Percentiles rank a stretch among this genome's conserved stretches.
These are phyloP conservation scores for Neophaeococcomyces aloes DNA, from an alignment of 2,329 filamentous ascomycete species.

Conservation along the genomic window DNA sequence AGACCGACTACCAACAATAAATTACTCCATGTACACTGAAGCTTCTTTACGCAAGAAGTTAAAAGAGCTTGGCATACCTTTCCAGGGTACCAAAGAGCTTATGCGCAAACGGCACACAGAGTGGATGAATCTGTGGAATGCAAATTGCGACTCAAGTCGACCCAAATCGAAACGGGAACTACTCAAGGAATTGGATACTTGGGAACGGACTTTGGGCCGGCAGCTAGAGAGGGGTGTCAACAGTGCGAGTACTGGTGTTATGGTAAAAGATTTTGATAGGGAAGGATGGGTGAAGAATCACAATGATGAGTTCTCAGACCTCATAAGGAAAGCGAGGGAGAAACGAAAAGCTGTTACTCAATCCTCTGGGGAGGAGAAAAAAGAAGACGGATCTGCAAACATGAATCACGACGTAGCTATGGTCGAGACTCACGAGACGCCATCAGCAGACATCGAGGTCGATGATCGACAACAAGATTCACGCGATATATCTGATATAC, in stretches of 20 bases:
- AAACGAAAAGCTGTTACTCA: slow-evolving; percentile 9
- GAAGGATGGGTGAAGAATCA: slow-evolving; percentile 64
- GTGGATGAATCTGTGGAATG: slow-evolving; percentile 93
- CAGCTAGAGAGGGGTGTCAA: slow-evolving; percentile 17
- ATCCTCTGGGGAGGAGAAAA: not conserved
- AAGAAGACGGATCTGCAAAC: not conserved
- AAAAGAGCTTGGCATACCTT: slow-evolving; percentile 65
- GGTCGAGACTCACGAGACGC: not conserved
- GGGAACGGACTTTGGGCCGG: slow-evolving; percentile 75
- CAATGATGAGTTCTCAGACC: slow-evolving; percentile 61
- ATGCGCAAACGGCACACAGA: slow-evolving; percentile 76
- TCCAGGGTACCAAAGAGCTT: slow-evolving; percentile 54
- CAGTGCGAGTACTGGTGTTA: slow-evolving; percentile 43
- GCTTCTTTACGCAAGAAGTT: slow-evolving; percentile 68
- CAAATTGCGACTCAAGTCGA: slow-evolving; percentile 76
- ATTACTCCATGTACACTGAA: slow-evolving; percentile 82
- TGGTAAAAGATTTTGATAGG: slow-evolving; percentile 81
- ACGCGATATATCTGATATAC: no score
- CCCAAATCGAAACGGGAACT: slow-evolving; percentile 63
- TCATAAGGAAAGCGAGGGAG: slow-evolving; percentile 66
- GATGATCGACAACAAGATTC: not conserved
- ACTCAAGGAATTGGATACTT: slow-evolving; percentile 66
- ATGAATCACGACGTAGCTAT: not conserved
- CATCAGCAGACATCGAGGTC: not conserved
- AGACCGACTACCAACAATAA: slow-evolving; percentile 66